Evolutionary conservation across 2,329 filamentous ascomycete genomes (phyloP).

Genomic region (Ambrosiella cleistominuta): DNA sequence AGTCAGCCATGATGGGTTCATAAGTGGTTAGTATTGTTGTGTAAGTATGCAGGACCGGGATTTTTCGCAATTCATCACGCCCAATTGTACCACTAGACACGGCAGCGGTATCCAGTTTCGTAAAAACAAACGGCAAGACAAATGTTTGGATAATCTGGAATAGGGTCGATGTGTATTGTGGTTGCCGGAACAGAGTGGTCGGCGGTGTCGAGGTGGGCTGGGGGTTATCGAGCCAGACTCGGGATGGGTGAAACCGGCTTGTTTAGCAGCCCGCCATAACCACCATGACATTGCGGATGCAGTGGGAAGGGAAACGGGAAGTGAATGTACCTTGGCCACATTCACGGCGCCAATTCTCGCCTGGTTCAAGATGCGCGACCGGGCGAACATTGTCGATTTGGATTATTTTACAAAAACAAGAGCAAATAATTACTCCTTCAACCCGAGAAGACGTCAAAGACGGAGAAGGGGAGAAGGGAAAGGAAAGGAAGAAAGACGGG

Average conservation of each 20-base stretch:
- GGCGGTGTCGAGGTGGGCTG: background rate
- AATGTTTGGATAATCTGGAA: no score
- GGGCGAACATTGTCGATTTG: constrained; percentile 68
- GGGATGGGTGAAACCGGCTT: constrained; percentile 3
- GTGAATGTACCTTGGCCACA: constrained; percentile 52
- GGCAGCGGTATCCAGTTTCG: background rate
- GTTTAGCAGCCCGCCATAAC: background rate
- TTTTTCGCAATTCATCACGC: background rate
- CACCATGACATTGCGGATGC: background rate
- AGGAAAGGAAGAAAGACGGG: constrained; percentile 11
- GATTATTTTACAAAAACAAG: constrained; percentile 14
- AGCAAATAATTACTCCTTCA: constrained; percentile 13
- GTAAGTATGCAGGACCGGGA: background rate
- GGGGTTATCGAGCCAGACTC: background rate
- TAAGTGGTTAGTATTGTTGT: background rate
- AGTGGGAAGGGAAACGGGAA: background rate
- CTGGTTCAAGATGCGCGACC: constrained; percentile 71
- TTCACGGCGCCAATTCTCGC: constrained; percentile 56
- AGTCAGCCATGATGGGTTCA: constrained; percentile 8
- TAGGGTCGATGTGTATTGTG: background rate
- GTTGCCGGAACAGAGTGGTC: background rate
- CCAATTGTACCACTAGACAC: background rate
- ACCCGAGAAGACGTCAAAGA: constrained; percentile 12
- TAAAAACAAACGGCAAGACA: no score
- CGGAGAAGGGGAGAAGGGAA: constrained; percentile 6